phyloP scores from a whole-genome alignment of 148 eudicot species.

The Chenopodium quinoa region DNA sequence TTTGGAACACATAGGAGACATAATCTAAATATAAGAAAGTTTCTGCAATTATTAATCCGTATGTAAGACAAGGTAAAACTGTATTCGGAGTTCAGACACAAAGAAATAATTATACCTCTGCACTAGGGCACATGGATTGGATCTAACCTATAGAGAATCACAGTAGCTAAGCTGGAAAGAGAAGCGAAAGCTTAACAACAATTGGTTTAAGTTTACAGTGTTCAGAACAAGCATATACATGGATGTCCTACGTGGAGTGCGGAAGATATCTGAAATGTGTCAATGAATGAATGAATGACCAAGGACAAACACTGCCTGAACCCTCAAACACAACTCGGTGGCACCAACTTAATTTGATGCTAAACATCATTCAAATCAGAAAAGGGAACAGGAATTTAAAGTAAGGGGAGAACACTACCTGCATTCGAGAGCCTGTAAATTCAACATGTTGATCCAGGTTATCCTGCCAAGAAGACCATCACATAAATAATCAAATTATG shows the following conservation, averaged over 20 bases:
- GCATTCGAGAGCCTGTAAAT: conserved; percentile 64
- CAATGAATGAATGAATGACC: not conserved
- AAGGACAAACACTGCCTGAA: not conserved
- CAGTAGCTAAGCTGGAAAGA: not conserved
- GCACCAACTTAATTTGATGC: not conserved
- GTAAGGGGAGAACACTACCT: conserved; percentile 38
- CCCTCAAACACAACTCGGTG: not conserved
- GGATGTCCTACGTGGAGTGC: not conserved
- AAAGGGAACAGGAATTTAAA: not conserved
- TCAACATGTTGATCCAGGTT: conserved; percentile 81
- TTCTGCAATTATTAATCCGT: not conserved
- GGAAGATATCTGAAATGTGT: not conserved
- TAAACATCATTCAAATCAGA: not conserved
- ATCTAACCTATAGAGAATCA: not conserved
- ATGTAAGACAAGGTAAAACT: not conserved
- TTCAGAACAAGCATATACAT: not conserved
- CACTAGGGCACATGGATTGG: not conserved
- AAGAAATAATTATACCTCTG: not conserved
- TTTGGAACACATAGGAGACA: too few relatives aligned
- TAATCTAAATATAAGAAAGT: not conserved
- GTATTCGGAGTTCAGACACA: not conserved
- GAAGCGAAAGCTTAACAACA: too few relatives aligned
- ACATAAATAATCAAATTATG: conserved; percentile 3
- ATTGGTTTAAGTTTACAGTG: not conserved
- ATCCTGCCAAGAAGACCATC: conserved; percentile 45